Evolutionary conservation across 163 green algal species (phyloP), one percentile per base, ranked within the genome.

Genomic region (Scenedesmus sp.): DNA sequence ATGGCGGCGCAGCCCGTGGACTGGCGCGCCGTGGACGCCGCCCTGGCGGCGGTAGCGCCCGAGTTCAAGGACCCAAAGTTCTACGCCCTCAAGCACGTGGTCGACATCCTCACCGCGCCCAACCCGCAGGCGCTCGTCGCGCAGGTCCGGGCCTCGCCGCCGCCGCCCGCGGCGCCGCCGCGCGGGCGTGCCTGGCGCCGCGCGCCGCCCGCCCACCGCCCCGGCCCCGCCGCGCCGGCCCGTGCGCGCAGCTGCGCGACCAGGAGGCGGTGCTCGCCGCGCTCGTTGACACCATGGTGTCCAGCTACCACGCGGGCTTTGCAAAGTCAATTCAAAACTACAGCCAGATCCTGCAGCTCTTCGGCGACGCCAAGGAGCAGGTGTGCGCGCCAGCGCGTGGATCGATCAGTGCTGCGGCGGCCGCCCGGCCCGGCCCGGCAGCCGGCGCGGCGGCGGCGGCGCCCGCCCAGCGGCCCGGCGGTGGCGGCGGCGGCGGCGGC

Each of bases 261-360:
- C 84, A 93, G 36, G 81, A 87, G 10, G 75, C 85, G 26, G 62
- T 80, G 1, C 82, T 98, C 18, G 91, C 94, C 18, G 80, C 78
- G 26, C 82, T 97, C 45, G 90, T 98, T 31, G 93, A 97, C 54
- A 65, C 81, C 1, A 89, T 98, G 63, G 94, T 97, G 24, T 84
- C 92, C 36, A 82, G 75, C 39, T 95, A 97, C 79, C 92, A 97
- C 78, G 70, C 78, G 14, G 95, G 94, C 56, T 98, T 98, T 87
- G 95, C 94, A 71, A 92, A 88, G 57, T 87, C 93, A 22, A 95
- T 98, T 65, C 94, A 97, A 74, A 97, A 97, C 88, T 97, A 98
- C 82, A 93, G 85, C 2, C 85, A 92, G 45, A 96, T 97, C 63
- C 84, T 96, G 80, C 78, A 88, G 33, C 86, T 95, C 4, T 96